A percentile compares a stretch with the other conserved stretches of the same genome.
Evolutionary conservation across 2,329 filamentous ascomycete species (phyloP).

Genomic region (Aspergillus persii): DNA sequence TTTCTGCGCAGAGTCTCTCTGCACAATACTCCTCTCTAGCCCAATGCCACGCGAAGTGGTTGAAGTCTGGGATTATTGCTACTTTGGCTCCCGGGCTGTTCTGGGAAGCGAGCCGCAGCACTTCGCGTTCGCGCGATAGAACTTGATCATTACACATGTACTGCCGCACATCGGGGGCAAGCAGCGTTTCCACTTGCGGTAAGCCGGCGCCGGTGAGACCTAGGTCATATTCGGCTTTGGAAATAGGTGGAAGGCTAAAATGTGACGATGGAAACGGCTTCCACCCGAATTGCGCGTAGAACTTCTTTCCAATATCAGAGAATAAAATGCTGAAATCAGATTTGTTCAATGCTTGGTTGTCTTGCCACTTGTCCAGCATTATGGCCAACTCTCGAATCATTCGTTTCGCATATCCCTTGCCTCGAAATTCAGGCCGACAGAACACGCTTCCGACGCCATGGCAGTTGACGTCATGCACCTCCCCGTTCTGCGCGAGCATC

Average conservation of each 20-base stretch:
- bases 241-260: constrained; percentile 57
- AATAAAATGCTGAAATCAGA: constrained; percentile 74
- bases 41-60: constrained; percentile 73
- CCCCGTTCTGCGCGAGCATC: constrained; percentile 49
- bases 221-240: constrained; percentile 20
- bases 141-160: constrained; percentile 61
- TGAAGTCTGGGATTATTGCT: constrained; percentile 66
- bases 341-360: constrained; percentile 39
- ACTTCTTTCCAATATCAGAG: constrained; percentile 81
- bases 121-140: constrained; percentile 62
- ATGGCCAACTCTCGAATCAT: constrained; percentile 69
- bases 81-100: constrained; percentile 51
- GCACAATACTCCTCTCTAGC: constrained; percentile 77
- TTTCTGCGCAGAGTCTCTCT: constrained; percentile 57
- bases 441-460: constrained; percentile 83
- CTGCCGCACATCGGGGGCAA: constrained; percentile 32
- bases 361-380: constrained; percentile 53
- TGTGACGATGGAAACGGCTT: constrained; percentile 70
- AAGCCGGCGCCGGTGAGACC: constrained; percentile 23
- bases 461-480: constrained; percentile 55
- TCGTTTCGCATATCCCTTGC: constrained; percentile 71
- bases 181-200: constrained; percentile 31
- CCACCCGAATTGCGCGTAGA: constrained; percentile 79
- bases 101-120: constrained; percentile 52
- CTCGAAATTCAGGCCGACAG: constrained; percentile 64